Evolutionary conservation across 306 rosid genomes (phyloP), one percentile per base, ranked within the genome.

Genomic region (Psophocarpus tetragonolobus): DNA sequence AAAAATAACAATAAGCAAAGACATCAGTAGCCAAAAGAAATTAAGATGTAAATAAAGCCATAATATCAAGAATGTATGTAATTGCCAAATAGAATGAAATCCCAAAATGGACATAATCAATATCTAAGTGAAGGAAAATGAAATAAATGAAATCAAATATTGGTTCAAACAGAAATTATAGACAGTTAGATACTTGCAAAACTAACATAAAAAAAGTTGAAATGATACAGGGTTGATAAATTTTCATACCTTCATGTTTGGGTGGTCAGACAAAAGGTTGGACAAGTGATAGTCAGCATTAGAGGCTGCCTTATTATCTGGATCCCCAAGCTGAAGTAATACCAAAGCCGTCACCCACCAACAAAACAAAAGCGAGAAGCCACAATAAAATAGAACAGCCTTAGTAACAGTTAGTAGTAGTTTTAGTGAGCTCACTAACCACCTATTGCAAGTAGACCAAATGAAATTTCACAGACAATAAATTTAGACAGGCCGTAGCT

Each of bases 231-330:
- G 23, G 12, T 42, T 42, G 68, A 45, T 30, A 73, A 50, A 72
- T 29, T 3, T 41, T 0, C 66, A 63, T 83, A 93, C 99, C 97
- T 91, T 92, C 99, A 95, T 95, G 81, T 92, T 95, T 53, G 99
- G 97, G 88, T 95, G 99, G 53, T 92, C 96, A 38, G 92, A 81
- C 87, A 95, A 61, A 64, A 92, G 96, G 79, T 91, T 92, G 82
- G 99, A 82, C 84, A 92, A 85, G 85, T 95, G 97, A 84, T 33
- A 92, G 76, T 91, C 97, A 48, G 99, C 99, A 86, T 93, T 93
- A 32, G 99, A 95, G 69, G 99, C 99, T 6, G 90, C 89, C 85
- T 88, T 95, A 65, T 81, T 89, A 82, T 92, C 97, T 17, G 99
- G 99, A 87, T 92, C 99, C 73, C 99, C 99, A 61, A 95, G 90